Conservation (phyloP, 306 rosid species). For the Lupinus albus region DNA sequence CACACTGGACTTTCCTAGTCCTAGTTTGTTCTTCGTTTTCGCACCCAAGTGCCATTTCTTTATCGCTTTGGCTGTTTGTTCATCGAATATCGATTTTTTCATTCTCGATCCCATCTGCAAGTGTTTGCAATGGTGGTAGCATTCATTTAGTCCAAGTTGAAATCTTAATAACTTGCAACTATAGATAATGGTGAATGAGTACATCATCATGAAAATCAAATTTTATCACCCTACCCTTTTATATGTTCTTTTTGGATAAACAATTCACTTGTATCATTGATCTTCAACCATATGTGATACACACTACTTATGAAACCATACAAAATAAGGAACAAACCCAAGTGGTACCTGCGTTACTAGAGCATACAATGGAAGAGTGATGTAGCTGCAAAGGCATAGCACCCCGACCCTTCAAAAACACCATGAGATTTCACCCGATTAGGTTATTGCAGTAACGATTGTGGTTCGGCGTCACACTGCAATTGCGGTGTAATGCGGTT, state of each 20-base stretch:
- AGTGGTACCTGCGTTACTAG: conserved; percentile 87
- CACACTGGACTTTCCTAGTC: conserved; percentile 46
- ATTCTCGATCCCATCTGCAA: conserved; percentile 91
- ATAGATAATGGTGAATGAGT: conserved; percentile 21
- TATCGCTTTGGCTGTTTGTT: conserved; percentile 86
- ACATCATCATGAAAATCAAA: not conserved
- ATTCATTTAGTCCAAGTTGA: conserved; percentile 10
- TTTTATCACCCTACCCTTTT: not conserved
- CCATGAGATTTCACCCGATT: conserved; percentile 26
- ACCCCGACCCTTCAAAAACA: conserved; percentile 58
- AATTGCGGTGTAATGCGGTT: no score
- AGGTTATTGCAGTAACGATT: no score
- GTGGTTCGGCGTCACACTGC: no score
- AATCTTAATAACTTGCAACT: conserved; percentile 1
- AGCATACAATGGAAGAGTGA: conserved; percentile 89
- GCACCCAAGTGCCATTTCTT: conserved; percentile 80
- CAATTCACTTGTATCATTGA: no score
- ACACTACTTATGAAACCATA: not conserved
- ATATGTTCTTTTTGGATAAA: no score
- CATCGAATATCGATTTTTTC: conserved; percentile 85
- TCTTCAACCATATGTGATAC: not conserved
- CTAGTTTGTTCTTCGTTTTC: conserved; percentile 60
- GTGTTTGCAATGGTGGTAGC: conserved; percentile 19
- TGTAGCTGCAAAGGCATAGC: conserved; percentile 82
- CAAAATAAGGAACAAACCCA: conserved; percentile 12